Percentiles rank a stretch among this genome's conserved stretches.
phyloP scores from a whole-genome alignment of 2,329 filamentous ascomycete genomes.

The Aspergillus sp. region DNA sequence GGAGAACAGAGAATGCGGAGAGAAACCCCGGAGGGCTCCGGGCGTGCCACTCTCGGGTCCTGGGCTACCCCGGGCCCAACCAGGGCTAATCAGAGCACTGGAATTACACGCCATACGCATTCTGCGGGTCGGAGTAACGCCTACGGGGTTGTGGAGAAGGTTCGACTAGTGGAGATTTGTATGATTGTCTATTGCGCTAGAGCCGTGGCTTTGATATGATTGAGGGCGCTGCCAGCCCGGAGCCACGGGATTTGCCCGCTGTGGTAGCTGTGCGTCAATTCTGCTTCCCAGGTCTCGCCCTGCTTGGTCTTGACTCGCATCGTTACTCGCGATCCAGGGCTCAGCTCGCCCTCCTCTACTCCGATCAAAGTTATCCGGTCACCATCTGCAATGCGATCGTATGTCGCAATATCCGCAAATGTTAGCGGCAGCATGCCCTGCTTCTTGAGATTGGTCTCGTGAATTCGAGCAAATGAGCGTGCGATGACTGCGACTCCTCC shows the following conservation, averaged over 20 bases:
- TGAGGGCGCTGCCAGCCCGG: constrained; percentile 37
- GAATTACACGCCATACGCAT: neutral
- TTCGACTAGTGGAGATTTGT: neutral
- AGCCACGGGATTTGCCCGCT: constrained; percentile 34
- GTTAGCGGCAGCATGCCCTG: constrained; percentile 98
- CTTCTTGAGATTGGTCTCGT: constrained; percentile 99
- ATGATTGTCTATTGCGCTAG: neutral
- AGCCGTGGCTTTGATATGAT: constrained; percentile 29
- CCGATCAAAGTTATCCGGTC: constrained; percentile 22
- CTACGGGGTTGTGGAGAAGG: neutral
- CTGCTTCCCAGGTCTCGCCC: constrained; percentile 28
- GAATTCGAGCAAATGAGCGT: constrained; percentile 92
- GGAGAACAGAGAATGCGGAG: neutral
- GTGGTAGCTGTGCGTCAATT: constrained; percentile 36
- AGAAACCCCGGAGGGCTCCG: neutral
- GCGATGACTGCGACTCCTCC: constrained; percentile 93
- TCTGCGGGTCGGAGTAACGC: neutral
- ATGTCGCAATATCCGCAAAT: constrained; percentile 86
- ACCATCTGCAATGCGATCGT: constrained; percentile 55
- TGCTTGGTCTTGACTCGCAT: constrained; percentile 29
- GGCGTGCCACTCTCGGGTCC: neutral
- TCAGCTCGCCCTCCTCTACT: constrained; percentile 24
- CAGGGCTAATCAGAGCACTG: neutral
- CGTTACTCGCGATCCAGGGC: constrained; percentile 28
- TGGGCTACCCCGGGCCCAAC: neutral